phyloP scores from a whole-genome alignment of 2,329 filamentous ascomycete genomes.

The Verticillium nonalfalfae region DNA sequence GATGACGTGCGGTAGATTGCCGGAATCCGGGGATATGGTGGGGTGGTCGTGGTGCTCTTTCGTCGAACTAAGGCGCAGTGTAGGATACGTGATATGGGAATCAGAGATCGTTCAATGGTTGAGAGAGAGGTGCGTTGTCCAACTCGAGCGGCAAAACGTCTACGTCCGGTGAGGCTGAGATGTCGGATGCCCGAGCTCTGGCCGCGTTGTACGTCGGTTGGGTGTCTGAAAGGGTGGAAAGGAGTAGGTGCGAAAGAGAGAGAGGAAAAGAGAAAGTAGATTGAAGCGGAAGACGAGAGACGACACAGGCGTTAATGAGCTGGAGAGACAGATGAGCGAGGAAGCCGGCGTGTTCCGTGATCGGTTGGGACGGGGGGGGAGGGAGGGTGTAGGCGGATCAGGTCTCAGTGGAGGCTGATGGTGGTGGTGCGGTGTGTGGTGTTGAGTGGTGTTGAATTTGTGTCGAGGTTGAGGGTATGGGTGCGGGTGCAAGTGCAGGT shows the following conservation, averaged over 20 bases:
- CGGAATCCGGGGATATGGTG: neutral
- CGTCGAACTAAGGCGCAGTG: neutral
- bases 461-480: too few species aligned
- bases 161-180: neutral
- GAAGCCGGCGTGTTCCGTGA: neutral
- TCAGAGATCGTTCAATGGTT: neutral
- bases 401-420: neutral
- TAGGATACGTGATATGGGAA: neutral
- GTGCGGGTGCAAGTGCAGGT: too few species aligned
- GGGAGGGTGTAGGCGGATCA: neutral
- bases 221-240: neutral
- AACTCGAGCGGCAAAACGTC: neutral
- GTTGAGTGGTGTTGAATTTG: neutral
- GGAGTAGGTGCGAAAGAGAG: neutral
- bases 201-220: neutral
- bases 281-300: neutral
- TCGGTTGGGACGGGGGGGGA: neutral
- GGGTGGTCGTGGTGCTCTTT: neutral
- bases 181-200: neutral
- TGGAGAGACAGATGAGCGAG: neutral
- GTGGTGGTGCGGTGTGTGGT: neutral
- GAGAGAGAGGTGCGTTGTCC: neutral
- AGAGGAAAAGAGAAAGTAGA: neutral
- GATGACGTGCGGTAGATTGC: neutral
- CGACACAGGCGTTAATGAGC: neutral